Base-by-base conservation (phyloP, 2,329 filamentous ascomycete species). In the Paraphoma chrysanthemicola region DNA sequence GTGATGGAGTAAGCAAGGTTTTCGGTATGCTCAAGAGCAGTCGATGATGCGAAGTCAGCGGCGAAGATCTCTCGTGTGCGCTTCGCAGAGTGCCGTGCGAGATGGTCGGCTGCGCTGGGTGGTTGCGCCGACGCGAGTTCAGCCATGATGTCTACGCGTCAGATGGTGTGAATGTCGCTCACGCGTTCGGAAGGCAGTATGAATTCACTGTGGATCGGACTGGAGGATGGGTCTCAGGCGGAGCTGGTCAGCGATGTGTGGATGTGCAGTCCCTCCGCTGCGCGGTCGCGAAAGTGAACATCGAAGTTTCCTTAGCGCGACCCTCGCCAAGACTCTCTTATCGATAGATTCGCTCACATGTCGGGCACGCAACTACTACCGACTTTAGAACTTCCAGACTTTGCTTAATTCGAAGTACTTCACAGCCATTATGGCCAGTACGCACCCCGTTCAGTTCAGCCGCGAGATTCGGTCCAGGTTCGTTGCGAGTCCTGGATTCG, bases 11-110 rank as follows among this genome's bases (percentile, higher is more conserved):
- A 61, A 45, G 77, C 66, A 48, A 10, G 16, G 16, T 78, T 78
- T 12, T 75, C 56, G 52, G 76, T 64, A 64, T 79, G 76, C 39
- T 79, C 73, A 33, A 83, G 72, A 11, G 78, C 78, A 16, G 71
- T 69, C 1, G 74, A 61, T 8, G 79, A 78, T 9, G 77, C 82
- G 58, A 83, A 83, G 63, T 85, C 82, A 66, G 81, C 77, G 48
- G 80, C 81, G 60, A 85, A 85, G 58, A 85, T 77, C 59, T 84
- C 81, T 62, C 83, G 77, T 51, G 83, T 85, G 44, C 83, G 79
- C 67, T 85, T 85, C 47, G 81, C 80, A 16, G 82, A 85, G 49
- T 71, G 74, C 49, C 78, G 78, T 23, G 79, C 67, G 5, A 70
- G 63, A 48, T 71, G 63, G 51, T 73, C 68, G 12, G 61, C 63